Evolutionary conservation across 192 early-diverging fungal genomes (phyloP).

Genomic region (Coemansia sp.): DNA sequence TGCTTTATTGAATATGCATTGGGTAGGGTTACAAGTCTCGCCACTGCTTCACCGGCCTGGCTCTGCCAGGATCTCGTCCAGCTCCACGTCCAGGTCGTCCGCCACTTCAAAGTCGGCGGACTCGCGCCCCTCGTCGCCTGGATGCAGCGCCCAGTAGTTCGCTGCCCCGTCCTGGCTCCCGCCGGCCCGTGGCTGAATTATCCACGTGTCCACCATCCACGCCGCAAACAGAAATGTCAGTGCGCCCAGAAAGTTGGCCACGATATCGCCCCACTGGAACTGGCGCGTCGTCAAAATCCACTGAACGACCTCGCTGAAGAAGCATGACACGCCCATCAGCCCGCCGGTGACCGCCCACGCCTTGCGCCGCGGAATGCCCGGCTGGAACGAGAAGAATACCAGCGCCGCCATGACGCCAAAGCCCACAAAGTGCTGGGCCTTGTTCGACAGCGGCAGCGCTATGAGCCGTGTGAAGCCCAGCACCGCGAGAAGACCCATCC

Average conservation of each 20-base stretch:
- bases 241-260: constrained; percentile 29
- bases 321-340: constrained; percentile 3
- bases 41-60: too few relatives aligned
- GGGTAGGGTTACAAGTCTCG: too few relatives aligned
- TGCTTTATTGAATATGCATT: too few relatives aligned
- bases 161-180: not conserved
- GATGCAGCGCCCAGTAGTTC: constrained; percentile 17
- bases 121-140: not conserved
- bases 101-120: constrained; percentile 10
- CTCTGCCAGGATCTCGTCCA: constrained; percentile 41
- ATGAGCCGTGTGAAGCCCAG: constrained; percentile 37
- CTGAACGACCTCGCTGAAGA: constrained; percentile 38
- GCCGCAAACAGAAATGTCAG: constrained; percentile 26
- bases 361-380: constrained; percentile 14
- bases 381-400: constrained; percentile 31
- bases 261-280: constrained; percentile 39
- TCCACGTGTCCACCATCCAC: constrained; percentile 39
- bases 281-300: constrained; percentile 19
- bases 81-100: constrained; percentile 37
- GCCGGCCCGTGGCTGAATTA: constrained; percentile 19
- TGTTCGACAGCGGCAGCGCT: constrained; percentile 19
- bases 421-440: constrained; percentile 32
- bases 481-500: constrained; percentile 19
- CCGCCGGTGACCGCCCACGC: constrained; percentile 15
- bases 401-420: constrained; percentile 30